These are phyloP conservation scores for Hordeum pubiflorum DNA, from an alignment of 202 grass and related monocot species.

Conservation along the genomic window DNA sequence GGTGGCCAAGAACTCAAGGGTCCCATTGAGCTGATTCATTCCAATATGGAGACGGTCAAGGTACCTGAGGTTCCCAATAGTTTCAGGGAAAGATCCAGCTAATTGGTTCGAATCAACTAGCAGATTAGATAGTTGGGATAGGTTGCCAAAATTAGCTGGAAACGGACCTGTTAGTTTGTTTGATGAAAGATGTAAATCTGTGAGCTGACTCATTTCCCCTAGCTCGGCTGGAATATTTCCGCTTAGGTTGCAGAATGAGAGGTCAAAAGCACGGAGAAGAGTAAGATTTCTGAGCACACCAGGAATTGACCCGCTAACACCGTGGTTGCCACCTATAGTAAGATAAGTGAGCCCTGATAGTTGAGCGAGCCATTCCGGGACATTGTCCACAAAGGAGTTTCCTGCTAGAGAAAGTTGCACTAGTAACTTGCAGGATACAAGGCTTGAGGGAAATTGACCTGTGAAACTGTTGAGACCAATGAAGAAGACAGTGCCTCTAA, in stretches of 20 bases:
- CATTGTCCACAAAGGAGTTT: conserved; percentile 21
- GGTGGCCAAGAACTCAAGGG: background rate
- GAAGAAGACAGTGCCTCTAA: background rate
- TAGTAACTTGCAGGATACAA: background rate
- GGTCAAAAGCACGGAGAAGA: background rate
- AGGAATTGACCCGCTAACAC: background rate
- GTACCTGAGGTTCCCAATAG: conserved; percentile 11
- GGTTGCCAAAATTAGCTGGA: conserved; percentile 18
- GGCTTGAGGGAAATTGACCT: background rate
- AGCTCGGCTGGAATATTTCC: conserved; percentile 25
- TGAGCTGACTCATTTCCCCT: conserved; percentile 23
- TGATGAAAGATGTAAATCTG: conserved; percentile 16
- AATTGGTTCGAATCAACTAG: conserved; percentile 28
- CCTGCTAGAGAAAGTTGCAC: background rate
- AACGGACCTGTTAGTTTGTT: conserved; percentile 31
- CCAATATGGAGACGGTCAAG: background rate
- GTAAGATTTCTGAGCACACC: background rate
- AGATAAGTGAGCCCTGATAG: background rate
- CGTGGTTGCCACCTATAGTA: background rate
- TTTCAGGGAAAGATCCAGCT: conserved; percentile 28
- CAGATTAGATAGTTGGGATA: conserved; percentile 25
- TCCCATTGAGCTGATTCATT: background rate
- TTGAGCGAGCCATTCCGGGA: conserved; percentile 29
- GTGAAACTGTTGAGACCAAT: background rate
- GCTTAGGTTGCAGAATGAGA: background rate